Evolutionary conservation across 2,329 filamentous ascomycete species (phyloP).

Genomic region (Phoma sp.): DNA sequence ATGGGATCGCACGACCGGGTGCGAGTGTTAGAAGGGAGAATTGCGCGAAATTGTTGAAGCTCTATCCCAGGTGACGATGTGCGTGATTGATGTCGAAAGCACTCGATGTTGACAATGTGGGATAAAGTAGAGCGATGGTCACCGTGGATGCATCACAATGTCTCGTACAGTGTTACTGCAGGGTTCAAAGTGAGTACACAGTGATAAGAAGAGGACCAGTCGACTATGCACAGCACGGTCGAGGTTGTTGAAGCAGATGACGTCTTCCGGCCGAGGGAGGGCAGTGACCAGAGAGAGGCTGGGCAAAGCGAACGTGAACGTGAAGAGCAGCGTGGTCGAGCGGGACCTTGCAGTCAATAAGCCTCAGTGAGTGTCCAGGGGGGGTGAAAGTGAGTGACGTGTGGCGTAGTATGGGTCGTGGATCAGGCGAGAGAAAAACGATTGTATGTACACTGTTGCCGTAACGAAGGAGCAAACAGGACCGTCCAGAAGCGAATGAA

Average conservation of each 20-base stretch:
- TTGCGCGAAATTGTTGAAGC: slow-evolving; percentile 11
- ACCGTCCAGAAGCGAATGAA: slow-evolving; percentile 37
- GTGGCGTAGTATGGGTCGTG: slow-evolving; percentile 18
- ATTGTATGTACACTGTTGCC: slow-evolving; percentile 33
- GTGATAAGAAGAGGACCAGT: slow-evolving; percentile 8
- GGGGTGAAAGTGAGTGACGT: slow-evolving; percentile 20
- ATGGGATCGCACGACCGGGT: slow-evolving; percentile 26
- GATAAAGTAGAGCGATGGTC: slow-evolving; percentile 29
- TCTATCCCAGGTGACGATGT: slow-evolving; percentile 26
- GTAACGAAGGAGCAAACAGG: slow-evolving; percentile 45
- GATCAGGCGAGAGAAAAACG: slow-evolving; percentile 20
- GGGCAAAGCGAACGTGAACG: slow-evolving; percentile 6
- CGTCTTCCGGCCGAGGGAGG: slow-evolving; percentile 6
- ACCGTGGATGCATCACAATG: slow-evolving; percentile 43
- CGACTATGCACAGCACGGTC: slow-evolving; percentile 33
- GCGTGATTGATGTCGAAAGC: slow-evolving; percentile 21
- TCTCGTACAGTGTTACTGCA: slow-evolving; percentile 13
- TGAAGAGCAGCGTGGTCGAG: slow-evolving; percentile 15
- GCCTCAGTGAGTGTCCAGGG: slow-evolving; percentile 11
- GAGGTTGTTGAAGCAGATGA: slow-evolving; percentile 19
- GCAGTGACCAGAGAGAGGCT: neutral
- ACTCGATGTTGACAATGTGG: slow-evolving; percentile 31
- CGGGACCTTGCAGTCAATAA: slow-evolving; percentile 14
- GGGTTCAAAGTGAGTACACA: slow-evolving; percentile 2
- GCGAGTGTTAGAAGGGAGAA: slow-evolving; percentile 15